Evolutionary conservation across 495 filamentous ascomycete genomes (phyloP), one percentile per base, ranked within the genome.

Genomic region (Haplographium delicatum): DNA sequence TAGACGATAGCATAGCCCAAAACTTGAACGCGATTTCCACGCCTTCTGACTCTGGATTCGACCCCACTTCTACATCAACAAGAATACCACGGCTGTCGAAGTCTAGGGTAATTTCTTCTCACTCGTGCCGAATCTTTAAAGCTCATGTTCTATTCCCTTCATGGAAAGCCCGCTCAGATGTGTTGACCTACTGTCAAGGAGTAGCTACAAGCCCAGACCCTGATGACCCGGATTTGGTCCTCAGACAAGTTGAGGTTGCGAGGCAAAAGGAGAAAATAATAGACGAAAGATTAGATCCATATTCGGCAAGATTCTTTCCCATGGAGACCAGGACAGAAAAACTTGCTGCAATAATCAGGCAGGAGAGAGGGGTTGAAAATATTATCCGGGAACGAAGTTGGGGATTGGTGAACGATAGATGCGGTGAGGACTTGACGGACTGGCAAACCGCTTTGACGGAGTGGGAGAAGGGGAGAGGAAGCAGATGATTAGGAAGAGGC

Each of bases 1-100:
- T 96, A 56, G 93, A 98, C 63, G 93, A 98, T 63, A 86, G 86
- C 13, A 96, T 98, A 57, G 82, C 81, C 1, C 91, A 96, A 63
- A 89, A 95, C 56, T 76, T 98, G 34, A 98, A 98, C 69, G 88
- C 89, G 2, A 75, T 98, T 20, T 67, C 89, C 27, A 91, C 86
- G 2, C 93, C 93, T 0, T 72, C 87, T 13, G 72, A 61, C 22
- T 64, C 69, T 18, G 79, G 79, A 6, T 98, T 95, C 63, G 86
- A 95, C 55, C 88, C 93, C 13, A 73, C 83, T 1, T 89, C 88
- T 1, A 95, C 88, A 4, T 68, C 72, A 4, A 64, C 60, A 0
- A 68, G 71, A 1, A 67, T 73, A 1, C 66, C 77, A 3, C 76
- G 81, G 22, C 13, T 25, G 13, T 76, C 82, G 27, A 64, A 71